Evolutionary conservation across 805 yeast species (phyloP), one percentile per base, ranked within the genome.

Genomic region (Pichia paraexigua): DNA sequence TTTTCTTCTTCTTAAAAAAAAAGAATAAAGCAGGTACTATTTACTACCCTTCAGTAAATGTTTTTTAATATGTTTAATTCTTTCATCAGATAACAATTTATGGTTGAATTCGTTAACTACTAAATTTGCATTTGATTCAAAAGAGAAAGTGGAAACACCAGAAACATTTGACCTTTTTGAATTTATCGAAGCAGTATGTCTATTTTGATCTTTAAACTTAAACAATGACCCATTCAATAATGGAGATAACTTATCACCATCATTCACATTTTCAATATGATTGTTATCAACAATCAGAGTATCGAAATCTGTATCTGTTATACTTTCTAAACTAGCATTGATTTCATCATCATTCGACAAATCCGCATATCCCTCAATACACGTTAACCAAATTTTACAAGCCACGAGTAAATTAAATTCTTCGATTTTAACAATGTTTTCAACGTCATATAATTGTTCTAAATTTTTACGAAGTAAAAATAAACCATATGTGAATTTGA

Each of bases 401-500:
- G 68, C 69, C 17, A 67, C 66, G 28, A 69, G 55, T 13, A 69
- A 35, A 50, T 69, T 67, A 27, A 60, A 58, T 11, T 62, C 64
- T 40, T 67, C 71, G 10, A 65, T 59, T 37, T 61, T 58, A 21
- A 58, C 55, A 46, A 67, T 52, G 2, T 64, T 60, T 41, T 65
- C 66, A 25, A 56, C 53, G 46, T 66, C 70, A 51, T 65, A 64
- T 24, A 69, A 49, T 56, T 77, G 80, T 58, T 77, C 78, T 41
- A 79, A 65, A 57, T 77, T 68, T 54, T 75, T 74, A 50, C 71
- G 68, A 41, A 79, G 62, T 24, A 79, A 60, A 32, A 69, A 68
- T 20, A 77, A 61, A 1, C 75, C 83, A 60, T 76, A 78, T 52
- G 79, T 79, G 47, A 78, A 77, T 30, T 79, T 63, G 53, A 74